These are phyloP conservation scores for Suhomyces xylopsoci DNA, from an alignment of 805 yeast genomes.

Conservation along the genomic window DNA sequence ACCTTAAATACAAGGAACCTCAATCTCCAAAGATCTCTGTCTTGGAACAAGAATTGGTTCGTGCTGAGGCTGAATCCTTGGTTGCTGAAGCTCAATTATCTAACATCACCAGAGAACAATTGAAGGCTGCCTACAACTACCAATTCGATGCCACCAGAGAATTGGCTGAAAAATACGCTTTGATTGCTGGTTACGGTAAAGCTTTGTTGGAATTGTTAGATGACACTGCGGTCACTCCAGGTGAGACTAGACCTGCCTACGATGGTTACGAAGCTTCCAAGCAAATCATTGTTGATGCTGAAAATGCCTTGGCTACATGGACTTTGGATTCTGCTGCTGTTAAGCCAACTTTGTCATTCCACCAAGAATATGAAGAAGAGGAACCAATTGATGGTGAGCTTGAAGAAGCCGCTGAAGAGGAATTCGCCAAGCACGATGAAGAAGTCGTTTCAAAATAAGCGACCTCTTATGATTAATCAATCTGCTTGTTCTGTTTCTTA, in stretches of 20 bases:
- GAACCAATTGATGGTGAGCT: constrained; percentile 44
- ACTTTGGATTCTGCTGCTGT: constrained; percentile 80
- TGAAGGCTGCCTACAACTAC: constrained; percentile 79
- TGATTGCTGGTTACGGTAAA: constrained; percentile 88
- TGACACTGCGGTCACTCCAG: constrained; percentile 84
- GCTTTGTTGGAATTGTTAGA: constrained; percentile 79
- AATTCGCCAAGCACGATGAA: constrained; percentile 48
- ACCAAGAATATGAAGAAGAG: constrained; percentile 55
- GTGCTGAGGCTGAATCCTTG: constrained; percentile 88
- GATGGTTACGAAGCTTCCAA: constrained; percentile 88
- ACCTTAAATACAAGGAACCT: constrained; percentile 81
- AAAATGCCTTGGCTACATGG: constrained; percentile 80
- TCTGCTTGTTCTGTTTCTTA: background rate
- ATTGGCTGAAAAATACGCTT: constrained; percentile 79
- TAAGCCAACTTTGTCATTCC: constrained; percentile 74
- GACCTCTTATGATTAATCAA: background rate
- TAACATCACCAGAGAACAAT: constrained; percentile 82
- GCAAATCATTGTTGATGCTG: constrained; percentile 84
- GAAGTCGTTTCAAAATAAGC: constrained; percentile 6
- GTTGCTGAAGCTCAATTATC: constrained; percentile 92
- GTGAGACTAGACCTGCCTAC: constrained; percentile 87
- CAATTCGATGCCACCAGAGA: constrained; percentile 85
- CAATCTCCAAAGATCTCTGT: constrained; percentile 77
- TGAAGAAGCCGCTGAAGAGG: constrained; percentile 51
- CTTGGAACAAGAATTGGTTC: constrained; percentile 82